Evolutionary conservation across 2,329 filamentous ascomycete species (phyloP), one percentile per base, ranked within the genome.

Genomic region (Calonectria henricotiae): DNA sequence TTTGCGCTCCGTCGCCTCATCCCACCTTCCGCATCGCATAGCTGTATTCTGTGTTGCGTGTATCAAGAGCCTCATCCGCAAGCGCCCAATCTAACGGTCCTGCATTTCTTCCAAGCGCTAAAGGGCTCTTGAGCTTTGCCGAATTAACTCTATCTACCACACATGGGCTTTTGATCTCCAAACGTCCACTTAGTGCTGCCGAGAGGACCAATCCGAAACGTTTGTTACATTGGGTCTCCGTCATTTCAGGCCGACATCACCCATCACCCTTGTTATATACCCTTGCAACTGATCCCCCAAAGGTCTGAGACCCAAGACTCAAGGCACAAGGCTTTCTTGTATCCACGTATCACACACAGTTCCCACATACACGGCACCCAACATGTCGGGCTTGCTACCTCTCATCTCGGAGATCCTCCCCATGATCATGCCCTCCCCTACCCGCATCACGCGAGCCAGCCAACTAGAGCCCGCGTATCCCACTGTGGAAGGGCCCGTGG

Each of bases 401-500:
- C 79, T 90, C 69, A 83, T 90, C 65, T 86, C 87, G 72, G 89
- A 90, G 74, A 82, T 90, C 60, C 80, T 90, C 60, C 89, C 88
- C 69, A 90, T 91, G 85, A 86, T 90, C 68, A 81, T 90, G 78
- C 88, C 89, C 2, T 83, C 85, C 4, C 81, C 84, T n/a, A 87
- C 92, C n/a, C 85, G 89, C 64, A 83, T 92, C 67, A 88, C 87
- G 25, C 80, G 81, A 55, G 85, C 86, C 39, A 84, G 84, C 43
- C 87, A 86, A 82, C 71, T 84, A 81, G 61, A 86, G 82, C 79
- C 85, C 76, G 65, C 75, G 5, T 64, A 79, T 66, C 79, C 79
- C 27, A 79, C 78, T 3, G 79, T 78, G 32, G 77, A 80, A 44
- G 80, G 79, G 0, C 76, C 80, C 11, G 78, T 80, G 35, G 76